Evolutionary conservation across 768 basidiomycete species (phyloP), one percentile per base, ranked within the genome.

Genomic region (Amanita exitialis): DNA sequence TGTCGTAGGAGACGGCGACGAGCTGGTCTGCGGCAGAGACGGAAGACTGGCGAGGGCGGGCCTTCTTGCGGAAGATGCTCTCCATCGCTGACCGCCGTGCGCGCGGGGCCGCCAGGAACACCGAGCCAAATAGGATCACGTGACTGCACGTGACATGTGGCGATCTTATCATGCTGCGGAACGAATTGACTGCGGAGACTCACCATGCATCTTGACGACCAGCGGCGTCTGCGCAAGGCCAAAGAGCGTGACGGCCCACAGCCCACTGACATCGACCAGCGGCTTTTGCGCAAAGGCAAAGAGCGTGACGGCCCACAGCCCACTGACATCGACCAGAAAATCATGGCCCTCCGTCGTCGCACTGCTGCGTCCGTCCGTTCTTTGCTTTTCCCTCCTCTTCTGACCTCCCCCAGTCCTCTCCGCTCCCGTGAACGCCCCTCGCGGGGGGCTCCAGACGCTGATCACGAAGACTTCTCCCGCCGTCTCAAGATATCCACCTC

Each of bases 391-490:
- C 30, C 39, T 39, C 13, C 9, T 46, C 1, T 37, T 37, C 21
- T 10, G 53, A 53, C 48, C 27, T 32, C 15, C 43, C 53, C 30
- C 15, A 51, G 49, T 34, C 9, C 49, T 16, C 18, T 32, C 12
- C 36, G 30, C 12, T 37, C 52, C 37, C 21, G 47, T 2, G 47
- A 49, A 28, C 49, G 49, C 6, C 21, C 16, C 4, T 41, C 20
- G 13, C 15, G 18, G 16, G 67, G 66, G 45, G 49, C 58, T 50
- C 61, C 57, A 27, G 81, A 85, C 46, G 72, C 82, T 6, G 83
- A 86, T 63, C 73, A 77, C 41, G 83, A 82, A 56, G 85, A 86
- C 47, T 89, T 89, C 61, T 81, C 79, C 39, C 80, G 86, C 20
- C 69, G 75, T 30, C 76, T 89, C 59, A 82, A 77, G 62, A 83